Evolutionary conservation across 495 filamentous ascomycete species (phyloP).

Genomic region (Penicillium pulvis): DNA sequence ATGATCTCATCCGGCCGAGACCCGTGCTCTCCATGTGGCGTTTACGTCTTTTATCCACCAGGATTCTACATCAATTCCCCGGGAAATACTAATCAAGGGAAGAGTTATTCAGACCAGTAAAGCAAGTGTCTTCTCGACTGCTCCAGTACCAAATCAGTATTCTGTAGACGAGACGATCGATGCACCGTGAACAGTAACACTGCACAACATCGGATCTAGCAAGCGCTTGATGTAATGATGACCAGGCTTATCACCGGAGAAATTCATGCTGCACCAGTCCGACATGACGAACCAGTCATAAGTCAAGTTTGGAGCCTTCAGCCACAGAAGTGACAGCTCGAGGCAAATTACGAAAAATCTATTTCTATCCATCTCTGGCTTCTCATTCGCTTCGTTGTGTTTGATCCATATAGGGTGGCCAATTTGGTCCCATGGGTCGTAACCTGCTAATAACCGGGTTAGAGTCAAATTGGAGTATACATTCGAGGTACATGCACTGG

Average conservation of each 20-base stretch:
- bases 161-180: neutral
- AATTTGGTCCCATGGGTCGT: constrained; percentile 23
- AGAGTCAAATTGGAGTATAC: neutral
- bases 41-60: neutral
- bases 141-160: neutral
- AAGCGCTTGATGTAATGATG: constrained; percentile 32
- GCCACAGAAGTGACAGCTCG: constrained; percentile 5
- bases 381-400: constrained; percentile 16
- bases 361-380: constrained; percentile 1
- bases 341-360: constrained; percentile 19
- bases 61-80: neutral
- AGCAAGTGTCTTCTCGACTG: no score
- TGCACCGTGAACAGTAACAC: constrained; percentile 8
- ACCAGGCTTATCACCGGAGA: constrained; percentile 6
- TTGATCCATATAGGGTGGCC: constrained; percentile 21
- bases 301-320: constrained; percentile 10
- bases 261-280: constrained; percentile 5
- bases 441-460: constrained; percentile 15
- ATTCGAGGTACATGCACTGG: neutral
- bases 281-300: constrained; percentile 6
- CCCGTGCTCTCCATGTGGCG: constrained; percentile 11
- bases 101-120: no score
- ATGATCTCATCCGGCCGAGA: constrained; percentile 30
- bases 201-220: constrained; percentile 8
- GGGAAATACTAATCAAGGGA: neutral